phyloP scores from a whole-genome alignment of 176 grass and related monocot genomes.

The Avena atlantica region DNA sequence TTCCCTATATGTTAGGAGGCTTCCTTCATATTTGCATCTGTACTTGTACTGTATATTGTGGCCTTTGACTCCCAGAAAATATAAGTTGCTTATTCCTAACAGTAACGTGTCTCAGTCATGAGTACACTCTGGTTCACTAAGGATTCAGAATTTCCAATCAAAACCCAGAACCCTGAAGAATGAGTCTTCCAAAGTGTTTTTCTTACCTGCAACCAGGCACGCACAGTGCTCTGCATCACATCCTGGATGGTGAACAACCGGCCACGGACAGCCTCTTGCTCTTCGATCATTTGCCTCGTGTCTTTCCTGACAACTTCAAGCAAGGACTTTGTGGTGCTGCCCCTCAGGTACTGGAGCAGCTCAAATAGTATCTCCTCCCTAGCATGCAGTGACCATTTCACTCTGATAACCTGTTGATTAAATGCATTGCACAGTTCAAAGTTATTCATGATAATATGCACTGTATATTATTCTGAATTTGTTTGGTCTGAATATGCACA shows the following conservation, averaged over 20 bases:
- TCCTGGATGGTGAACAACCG: slow-evolving; percentile 68
- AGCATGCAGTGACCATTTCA: slow-evolving; percentile 77
- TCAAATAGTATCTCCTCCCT: slow-evolving; percentile 76
- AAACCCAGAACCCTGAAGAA: background rate
- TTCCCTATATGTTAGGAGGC: no score
- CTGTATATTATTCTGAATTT: background rate
- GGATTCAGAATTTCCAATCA: slow-evolving; percentile 15
- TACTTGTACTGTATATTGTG: no score
- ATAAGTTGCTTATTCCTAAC: no score
- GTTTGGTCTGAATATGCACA: slow-evolving; percentile 4
- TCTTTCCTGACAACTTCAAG: slow-evolving; percentile 57
- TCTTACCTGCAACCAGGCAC: slow-evolving; percentile 63
- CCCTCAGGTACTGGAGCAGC: slow-evolving; percentile 51
- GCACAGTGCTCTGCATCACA: slow-evolving; percentile 72
- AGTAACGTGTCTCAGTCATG: background rate
- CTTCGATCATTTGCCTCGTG: slow-evolving; percentile 62
- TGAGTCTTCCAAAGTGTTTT: background rate
- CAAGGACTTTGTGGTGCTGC: slow-evolving; percentile 47
- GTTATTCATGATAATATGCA: background rate
- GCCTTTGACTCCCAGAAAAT: no score
- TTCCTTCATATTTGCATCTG: no score
- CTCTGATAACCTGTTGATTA: slow-evolving; percentile 65
- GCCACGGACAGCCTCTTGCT: slow-evolving; percentile 67
- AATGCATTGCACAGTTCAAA: background rate
- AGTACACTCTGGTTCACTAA: background rate